Conservation (phyloP, 345 rosid species). For the Luvunga scandens region DNA sequence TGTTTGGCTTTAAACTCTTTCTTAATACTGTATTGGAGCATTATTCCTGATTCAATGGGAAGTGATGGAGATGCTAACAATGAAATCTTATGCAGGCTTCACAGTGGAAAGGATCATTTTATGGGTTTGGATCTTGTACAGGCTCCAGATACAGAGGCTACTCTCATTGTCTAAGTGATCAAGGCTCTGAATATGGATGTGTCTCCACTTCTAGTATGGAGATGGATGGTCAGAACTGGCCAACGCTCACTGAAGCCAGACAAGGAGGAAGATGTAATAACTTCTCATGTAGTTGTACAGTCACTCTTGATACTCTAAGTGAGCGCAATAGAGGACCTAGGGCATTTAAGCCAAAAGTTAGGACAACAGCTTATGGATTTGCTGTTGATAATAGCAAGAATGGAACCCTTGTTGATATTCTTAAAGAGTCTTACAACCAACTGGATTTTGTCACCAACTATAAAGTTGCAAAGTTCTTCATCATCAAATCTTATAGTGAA, state of each 20-base stretch:
- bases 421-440: slow-evolving; percentile 27
- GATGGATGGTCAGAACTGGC: slow-evolving; percentile 40
- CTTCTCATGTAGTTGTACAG: slow-evolving; percentile 37
- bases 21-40: background rate
- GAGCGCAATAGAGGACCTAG: slow-evolving; percentile 65
- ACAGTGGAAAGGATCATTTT: slow-evolving; percentile 33
- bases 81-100: slow-evolving; percentile 40
- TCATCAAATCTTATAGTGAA: slow-evolving; percentile 88
- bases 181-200: slow-evolving; percentile 34
- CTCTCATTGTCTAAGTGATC: slow-evolving; percentile 29
- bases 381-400: slow-evolving; percentile 23
- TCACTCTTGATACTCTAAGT: slow-evolving; percentile 43
- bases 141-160: slow-evolving; percentile 39
- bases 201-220: slow-evolving; percentile 32
- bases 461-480: slow-evolving; percentile 67
- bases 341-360: slow-evolving; percentile 47
- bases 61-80: slow-evolving; percentile 18
- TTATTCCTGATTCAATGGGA: background rate
- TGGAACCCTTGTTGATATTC: slow-evolving; percentile 22
- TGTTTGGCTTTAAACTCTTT: background rate
- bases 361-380: slow-evolving; percentile 19
- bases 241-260: slow-evolving; percentile 45
- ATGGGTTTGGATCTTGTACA: slow-evolving; percentile 44
- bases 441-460: slow-evolving; percentile 49
- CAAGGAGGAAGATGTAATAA: slow-evolving; percentile 40